Base-by-base conservation (phyloP, 2,329 filamentous ascomycete genomes). In the Fusarium subtropicale region DNA sequence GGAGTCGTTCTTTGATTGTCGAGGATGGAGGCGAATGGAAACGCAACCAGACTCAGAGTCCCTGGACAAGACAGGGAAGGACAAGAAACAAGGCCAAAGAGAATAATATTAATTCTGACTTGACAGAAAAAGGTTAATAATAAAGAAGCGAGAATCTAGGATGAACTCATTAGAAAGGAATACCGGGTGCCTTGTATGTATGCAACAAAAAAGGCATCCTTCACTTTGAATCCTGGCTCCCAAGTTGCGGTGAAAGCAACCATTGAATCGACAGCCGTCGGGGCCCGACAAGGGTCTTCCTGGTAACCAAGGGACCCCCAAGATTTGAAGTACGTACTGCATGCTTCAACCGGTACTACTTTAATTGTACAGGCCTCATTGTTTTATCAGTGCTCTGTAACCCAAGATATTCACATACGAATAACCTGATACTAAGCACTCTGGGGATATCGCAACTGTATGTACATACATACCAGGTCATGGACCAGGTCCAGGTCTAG, bases 221-320 rank as follows among this genome's bases (percentile, higher is more conserved):
- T 62, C 38, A 50, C 52, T 54, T 58, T 59, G 58, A 61, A 67
- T 65, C 62, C 71, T 71, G 70, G 39, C 67, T 59, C 58, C 60
- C 67, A 74, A 74, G 69, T 74, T 75, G 73, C 73, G 73, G 73
- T 75, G 73, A 75, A 75, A 75, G 73, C 61, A 59, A 60, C 65
- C 69, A 63, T 60, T 60, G 44, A 65, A 65, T 66, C 62, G 46
- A 61, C 48, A 60, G 61, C 61, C 65, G 59, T 66, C 64, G 61
- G 48, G 55, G 47, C 20, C 47, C 41, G 48, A 72, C 73, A 55
- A 61, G 73, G 73, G 69, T 73, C 56, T 73, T 73, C 73, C 73
- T 51, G 48, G 73, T 28, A 39, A 51, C 64, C 55, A 61, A 60
- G 61, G 20, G 11, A 39, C 46, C 16, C 54, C 48, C 48, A 53